Evolutionary conservation across 139 green algal species (phyloP), one percentile per base, ranked within the genome.

Genomic region (Dunaliella sp.): DNA sequence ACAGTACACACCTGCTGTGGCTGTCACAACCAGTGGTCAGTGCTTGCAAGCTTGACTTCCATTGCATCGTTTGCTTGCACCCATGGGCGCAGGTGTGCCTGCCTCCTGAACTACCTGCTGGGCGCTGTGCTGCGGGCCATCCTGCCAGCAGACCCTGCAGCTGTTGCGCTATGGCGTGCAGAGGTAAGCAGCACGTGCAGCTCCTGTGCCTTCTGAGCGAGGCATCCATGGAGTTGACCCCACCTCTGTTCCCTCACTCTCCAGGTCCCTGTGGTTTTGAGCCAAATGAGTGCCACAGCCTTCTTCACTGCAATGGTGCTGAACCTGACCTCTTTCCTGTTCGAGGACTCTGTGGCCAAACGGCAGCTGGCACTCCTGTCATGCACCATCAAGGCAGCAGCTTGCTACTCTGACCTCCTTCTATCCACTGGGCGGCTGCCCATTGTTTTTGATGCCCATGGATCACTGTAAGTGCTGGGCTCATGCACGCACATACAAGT

Each of bases 241-340:
- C 16, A 65, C 48, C 7, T 65, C 16, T 65, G 7, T 65, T 65
- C 48, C 48, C 16, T 65, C 7, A 7, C 7, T 16, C 7, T 65
- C 48, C 77, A 89, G 86, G 83, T 89, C 0, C 86, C 86, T 0
- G 25, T 73, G 0, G 0, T 87, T 24, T 65, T 89, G 26, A 87
- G 86, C 82, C 87, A 90, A 30, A 90, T 90, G 87, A 87, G 83
- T 28, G 85, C 87, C 0, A 86, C 79, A 1, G 91, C 90, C 2
- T 94, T 94, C 84, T 91, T 89, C 83, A 93, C 90, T 16, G 88
- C 91, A 0, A 76, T 90, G 1, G 83, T 94, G 34, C 87, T 94
- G 21, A 94, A 94, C 87, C 76, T 92, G 30, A 88, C 89, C 1
- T 92, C 87, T 26, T 77, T 90, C 30, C 25, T 90, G 1, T 93